These are phyloP conservation scores for Angomonas ambiguus DNA, from an alignment of 208 protist species.

Conservation along the genomic window DNA sequence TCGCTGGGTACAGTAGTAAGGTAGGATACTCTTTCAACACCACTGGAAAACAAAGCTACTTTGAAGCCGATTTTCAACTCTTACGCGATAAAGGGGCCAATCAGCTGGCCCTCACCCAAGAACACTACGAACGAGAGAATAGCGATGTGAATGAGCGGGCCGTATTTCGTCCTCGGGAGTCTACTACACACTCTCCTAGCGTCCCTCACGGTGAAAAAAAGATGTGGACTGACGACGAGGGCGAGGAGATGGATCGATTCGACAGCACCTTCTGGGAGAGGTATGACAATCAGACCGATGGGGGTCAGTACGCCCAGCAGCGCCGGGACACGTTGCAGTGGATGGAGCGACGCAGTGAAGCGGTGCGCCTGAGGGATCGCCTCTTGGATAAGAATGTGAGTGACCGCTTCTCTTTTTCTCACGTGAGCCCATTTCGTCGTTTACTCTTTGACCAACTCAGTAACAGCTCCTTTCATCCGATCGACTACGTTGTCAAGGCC, in stretches of 20 bases:
- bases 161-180: conserved; percentile 3
- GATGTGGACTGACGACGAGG: background rate
- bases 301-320: background rate
- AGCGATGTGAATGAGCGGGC: background rate
- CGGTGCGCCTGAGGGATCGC: conserved; percentile 14
- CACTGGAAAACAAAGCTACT: conserved; percentile 43
- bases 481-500: conserved; percentile 39
- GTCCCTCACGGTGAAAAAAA: background rate
- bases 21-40: conserved; percentile 72
- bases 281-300: background rate
- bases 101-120: background rate
- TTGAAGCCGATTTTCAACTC: conserved; percentile 40
- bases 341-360: conserved; percentile 9
- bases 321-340: background rate
- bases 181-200: background rate
- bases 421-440: conserved; percentile 19
- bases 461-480: conserved; percentile 43
- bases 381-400: conserved; percentile 20
- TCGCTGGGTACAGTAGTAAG: conserved; percentile 45
- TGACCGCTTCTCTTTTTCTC: conserved; percentile 16
- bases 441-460: conserved; percentile 19
- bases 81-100: conserved; percentile 5
- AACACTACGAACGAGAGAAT: background rate
- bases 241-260: background rate
- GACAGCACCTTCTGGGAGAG: background rate